These are phyloP conservation scores for Melaleuca quinquenervia DNA, from an alignment of 345 rosid species.

Conservation along the genomic window DNA sequence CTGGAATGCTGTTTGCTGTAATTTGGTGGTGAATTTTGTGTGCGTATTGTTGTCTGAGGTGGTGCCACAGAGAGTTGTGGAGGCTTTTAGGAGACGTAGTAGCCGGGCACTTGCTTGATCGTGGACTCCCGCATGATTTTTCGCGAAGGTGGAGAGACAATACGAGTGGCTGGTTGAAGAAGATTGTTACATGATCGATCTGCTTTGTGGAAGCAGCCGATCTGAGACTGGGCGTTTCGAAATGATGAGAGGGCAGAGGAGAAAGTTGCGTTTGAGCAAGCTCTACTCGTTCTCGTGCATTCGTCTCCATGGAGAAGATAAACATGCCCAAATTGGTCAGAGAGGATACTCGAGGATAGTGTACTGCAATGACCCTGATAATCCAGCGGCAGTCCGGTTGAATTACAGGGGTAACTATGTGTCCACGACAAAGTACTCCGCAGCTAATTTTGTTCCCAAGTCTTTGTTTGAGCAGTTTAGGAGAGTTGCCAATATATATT, in stretches of 20 bases:
- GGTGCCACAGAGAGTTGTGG: not conserved
- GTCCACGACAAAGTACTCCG: slow-evolving; percentile 75
- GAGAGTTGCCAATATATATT: slow-evolving; percentile 88
- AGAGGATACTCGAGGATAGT: slow-evolving; percentile 80
- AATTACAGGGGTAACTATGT: slow-evolving; percentile 78
- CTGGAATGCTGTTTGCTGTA: not conserved
- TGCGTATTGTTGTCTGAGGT: not conserved
- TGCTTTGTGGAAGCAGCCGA: not conserved
- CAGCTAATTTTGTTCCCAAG: slow-evolving; percentile 74
- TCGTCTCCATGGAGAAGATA: slow-evolving; percentile 19
- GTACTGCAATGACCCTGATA: slow-evolving; percentile 75
- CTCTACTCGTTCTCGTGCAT: slow-evolving; percentile 57
- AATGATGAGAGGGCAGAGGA: slow-evolving; percentile 30
- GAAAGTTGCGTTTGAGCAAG: slow-evolving; percentile 36
- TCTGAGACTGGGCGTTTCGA: not conserved
- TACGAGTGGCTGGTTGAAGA: not conserved
- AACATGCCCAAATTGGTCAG: slow-evolving; percentile 3
- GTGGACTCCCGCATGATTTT: not conserved
- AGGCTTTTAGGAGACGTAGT: not conserved
- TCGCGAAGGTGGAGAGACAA: not conserved
- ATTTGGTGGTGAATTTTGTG: not conserved
- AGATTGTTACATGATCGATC: not conserved
- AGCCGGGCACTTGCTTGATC: not conserved
- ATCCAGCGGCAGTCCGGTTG: slow-evolving; percentile 37
- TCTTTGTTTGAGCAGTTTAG: slow-evolving; percentile 95